These are phyloP conservation scores for Russula brevipes DNA, from an alignment of 768 basidiomycete genomes.

Conservation along the genomic window DNA sequence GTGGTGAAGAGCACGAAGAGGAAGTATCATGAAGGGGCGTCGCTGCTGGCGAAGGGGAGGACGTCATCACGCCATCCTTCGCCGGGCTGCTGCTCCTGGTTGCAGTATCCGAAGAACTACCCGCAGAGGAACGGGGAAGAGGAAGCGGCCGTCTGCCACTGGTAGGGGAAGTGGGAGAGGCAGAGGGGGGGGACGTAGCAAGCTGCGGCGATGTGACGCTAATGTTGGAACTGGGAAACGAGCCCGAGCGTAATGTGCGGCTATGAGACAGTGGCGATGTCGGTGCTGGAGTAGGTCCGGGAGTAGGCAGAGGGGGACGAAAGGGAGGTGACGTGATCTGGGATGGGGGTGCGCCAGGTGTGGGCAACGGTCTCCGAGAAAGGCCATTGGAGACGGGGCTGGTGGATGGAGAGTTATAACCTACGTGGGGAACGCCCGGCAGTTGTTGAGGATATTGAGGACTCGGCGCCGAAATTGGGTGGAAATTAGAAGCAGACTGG, in stretches of 20 bases:
- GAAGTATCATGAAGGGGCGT: not conserved
- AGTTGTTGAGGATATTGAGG: conserved; percentile 24
- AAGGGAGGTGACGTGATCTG: conserved; percentile 6
- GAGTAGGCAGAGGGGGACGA: conserved; percentile 24
- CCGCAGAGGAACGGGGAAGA: conserved; percentile 9
- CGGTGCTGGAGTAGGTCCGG: conserved; percentile 24
- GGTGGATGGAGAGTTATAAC: conserved; percentile 15
- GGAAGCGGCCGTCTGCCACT: conserved; percentile 22
- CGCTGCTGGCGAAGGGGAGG: not conserved
- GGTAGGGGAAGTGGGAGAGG: conserved; percentile 23
- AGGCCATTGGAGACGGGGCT: conserved; percentile 18
- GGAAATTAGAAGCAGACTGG: not conserved
- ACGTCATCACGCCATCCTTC: conserved; percentile 14
- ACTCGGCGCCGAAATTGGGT: conserved; percentile 23
- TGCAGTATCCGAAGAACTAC: not conserved
- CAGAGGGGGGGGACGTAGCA: conserved; percentile 3
- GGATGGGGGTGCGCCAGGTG: conserved; percentile 21
- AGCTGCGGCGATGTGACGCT: not conserved
- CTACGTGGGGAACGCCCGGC: conserved; percentile 13
- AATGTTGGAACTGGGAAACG: conserved; percentile 1
- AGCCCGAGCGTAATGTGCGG: not conserved
- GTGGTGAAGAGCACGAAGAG: not conserved
- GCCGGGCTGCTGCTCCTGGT: conserved; percentile 22
- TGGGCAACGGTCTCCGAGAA: conserved; percentile 24
- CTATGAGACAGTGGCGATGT: conserved; percentile 4